Evolutionary conservation across 2,329 filamentous ascomycete species (phyloP).

Genomic region (Nakataea oryzae): DNA sequence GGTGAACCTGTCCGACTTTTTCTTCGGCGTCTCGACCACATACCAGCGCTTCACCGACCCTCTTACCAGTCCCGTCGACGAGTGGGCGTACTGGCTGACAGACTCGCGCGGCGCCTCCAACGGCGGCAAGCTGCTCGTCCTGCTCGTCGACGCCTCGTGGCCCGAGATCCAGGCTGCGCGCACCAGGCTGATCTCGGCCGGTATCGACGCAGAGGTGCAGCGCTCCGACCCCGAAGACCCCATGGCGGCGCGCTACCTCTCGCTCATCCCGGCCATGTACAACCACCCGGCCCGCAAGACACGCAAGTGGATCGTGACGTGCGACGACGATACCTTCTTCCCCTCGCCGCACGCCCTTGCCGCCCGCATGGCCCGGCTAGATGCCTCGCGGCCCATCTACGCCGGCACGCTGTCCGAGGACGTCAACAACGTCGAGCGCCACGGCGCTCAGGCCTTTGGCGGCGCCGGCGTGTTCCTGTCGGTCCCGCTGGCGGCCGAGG

Average conservation of each 20-base stretch:
- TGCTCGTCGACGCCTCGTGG: slow-evolving; percentile 41
- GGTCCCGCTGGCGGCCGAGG: slow-evolving; percentile 25
- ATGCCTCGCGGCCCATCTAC: slow-evolving; percentile 42
- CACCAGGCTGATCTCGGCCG: slow-evolving; percentile 32
- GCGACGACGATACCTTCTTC: slow-evolving; percentile 58
- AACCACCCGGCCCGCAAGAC: slow-evolving; percentile 32
- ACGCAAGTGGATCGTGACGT: slow-evolving; percentile 51
- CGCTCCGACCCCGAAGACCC: slow-evolving; percentile 40
- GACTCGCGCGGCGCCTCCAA: slow-evolving; percentile 44
- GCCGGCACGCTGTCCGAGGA: slow-evolving; percentile 54
- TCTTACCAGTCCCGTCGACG: slow-evolving; percentile 40
- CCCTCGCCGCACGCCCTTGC: slow-evolving; percentile 44
- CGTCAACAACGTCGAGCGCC: slow-evolving; percentile 45
- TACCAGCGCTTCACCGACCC: slow-evolving; percentile 42
- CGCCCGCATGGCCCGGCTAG: slow-evolving; percentile 38
- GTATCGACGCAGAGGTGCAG: slow-evolving; percentile 47
- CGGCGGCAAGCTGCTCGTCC: slow-evolving; percentile 43
- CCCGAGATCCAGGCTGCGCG: slow-evolving; percentile 38
- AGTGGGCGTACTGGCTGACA: slow-evolving; percentile 52
- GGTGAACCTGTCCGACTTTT: slow-evolving; percentile 44
- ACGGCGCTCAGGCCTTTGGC: slow-evolving; percentile 54
- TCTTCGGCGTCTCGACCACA: slow-evolving; percentile 50
- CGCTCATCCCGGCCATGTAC: slow-evolving; percentile 42
- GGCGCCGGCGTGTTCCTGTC: slow-evolving; percentile 55
- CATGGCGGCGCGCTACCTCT: slow-evolving; percentile 49